phyloP scores from a whole-genome alignment of 306 rosid species.

The Vigna nakashimae region DNA sequence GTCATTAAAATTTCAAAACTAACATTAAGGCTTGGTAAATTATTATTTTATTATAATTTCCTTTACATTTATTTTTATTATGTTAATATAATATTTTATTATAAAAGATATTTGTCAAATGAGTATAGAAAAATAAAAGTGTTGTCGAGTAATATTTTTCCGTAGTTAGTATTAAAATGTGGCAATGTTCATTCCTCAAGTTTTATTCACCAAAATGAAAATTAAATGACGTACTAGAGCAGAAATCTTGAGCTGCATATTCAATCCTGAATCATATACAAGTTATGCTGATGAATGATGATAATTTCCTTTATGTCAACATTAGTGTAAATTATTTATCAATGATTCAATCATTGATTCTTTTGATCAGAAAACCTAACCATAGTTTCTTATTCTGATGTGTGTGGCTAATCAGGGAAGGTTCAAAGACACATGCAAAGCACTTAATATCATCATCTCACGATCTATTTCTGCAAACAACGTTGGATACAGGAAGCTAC shows the following conservation, averaged over 20 bases:
- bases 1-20: no score
- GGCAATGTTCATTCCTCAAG: neutral
- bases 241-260: neutral
- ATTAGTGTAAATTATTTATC: no score
- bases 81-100: no score
- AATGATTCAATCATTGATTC: neutral
- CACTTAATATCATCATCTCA: constrained; percentile 64
- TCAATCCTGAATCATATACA: neutral
- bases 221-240: neutral
- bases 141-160: no score
- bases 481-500: constrained; percentile 70
- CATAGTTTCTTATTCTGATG: neutral
- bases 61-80: no score
- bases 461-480: constrained; percentile 61
- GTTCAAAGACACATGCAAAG: constrained; percentile 54
- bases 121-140: no score
- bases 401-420: constrained; percentile 50
- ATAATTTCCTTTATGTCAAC: no score
- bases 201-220: neutral
- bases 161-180: neutral
- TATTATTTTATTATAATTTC: no score
- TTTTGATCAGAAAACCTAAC: neutral
- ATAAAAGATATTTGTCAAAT: no score
- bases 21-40: no score
- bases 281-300: neutral